Evolutionary conservation across 176 grass and related monocot genomes (phyloP).

Genomic region (Aegilops tauschii): DNA sequence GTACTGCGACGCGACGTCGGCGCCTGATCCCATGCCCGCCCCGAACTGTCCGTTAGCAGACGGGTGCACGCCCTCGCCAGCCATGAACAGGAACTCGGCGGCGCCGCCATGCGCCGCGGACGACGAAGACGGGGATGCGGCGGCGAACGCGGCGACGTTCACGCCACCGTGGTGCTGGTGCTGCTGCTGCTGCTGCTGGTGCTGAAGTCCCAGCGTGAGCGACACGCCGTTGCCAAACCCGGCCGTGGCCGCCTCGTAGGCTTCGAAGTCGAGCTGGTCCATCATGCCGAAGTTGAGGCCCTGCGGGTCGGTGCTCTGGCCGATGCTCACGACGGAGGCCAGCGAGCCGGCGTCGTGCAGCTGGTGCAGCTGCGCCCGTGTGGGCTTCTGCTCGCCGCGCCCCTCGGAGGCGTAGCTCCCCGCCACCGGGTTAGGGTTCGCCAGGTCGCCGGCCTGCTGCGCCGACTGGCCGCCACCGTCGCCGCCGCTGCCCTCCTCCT

Average conservation of each 20-base stretch:
- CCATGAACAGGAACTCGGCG: conserved; percentile 45
- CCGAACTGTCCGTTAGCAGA: conserved; percentile 33
- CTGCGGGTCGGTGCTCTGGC: conserved; percentile 15
- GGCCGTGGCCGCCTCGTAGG: conserved; percentile 26
- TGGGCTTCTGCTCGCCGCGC: conserved; percentile 56
- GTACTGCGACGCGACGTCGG: conserved; percentile 26
- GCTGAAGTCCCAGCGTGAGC: conserved; percentile 75
- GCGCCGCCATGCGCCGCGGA: conserved; percentile 15
- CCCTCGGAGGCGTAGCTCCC: conserved; percentile 15
- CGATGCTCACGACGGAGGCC: conserved; percentile 69
- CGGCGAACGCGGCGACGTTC: conserved; percentile 54
- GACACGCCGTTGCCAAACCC: conserved; percentile 53
- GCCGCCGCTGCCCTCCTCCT: conserved; percentile 19
- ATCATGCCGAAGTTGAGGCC: conserved; percentile 46
- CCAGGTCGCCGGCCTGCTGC: neutral
- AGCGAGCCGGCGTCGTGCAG: conserved; percentile 67
- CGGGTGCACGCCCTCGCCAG: conserved; percentile 23
- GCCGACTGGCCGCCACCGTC: neutral
- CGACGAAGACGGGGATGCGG: neutral
- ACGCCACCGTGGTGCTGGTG: conserved; percentile 27
- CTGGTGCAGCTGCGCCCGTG: conserved; percentile 44
- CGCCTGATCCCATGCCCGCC: neutral
- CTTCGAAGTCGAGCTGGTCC: conserved; percentile 55
- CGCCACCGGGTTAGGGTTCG: conserved; percentile 27
- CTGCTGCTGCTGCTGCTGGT: conserved; percentile 7